Evolutionary conservation across 2,329 filamentous ascomycete species (phyloP), one percentile per base, ranked within the genome.

Genomic region (Hyphodiscus sp.): DNA sequence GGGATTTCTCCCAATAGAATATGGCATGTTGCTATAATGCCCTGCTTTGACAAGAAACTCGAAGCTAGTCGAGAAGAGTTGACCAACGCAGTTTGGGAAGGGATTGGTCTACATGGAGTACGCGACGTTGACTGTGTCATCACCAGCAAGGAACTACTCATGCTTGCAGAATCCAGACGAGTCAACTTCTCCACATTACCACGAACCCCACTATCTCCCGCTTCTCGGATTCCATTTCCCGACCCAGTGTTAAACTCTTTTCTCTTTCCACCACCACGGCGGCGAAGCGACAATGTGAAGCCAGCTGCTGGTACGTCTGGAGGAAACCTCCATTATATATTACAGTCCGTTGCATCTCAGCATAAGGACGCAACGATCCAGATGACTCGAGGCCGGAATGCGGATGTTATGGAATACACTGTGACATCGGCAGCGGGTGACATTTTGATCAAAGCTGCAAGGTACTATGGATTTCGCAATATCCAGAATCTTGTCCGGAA

Each of bases 21-120:
- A 68, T 99, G 92, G 89, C 92, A 97, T 70, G 72, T 97, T 50
- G 90, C 92, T 13, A 79, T 99, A 45, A 99, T 99, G 94, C 94
- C 94, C 19, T 99, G 94, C 70, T 97, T 99, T 69, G 94, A 99
- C 70, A 99, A 99, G 76, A 99, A 99, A 71, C 80, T 99, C 26
- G 94, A 99, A 73, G 94, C 94, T 7, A 95, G 91, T 63, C 85
- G 94, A 50, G 86, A 91, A 69, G 94, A 99, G 70, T 80, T 99
- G 41, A 97, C 91, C 0, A 87, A 92, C 67, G 73, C 79, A 7
- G 81, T 82, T 16, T 96, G 91, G 91, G 74, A 70, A 51, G 75
- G 70, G 42, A 73, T 73, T 50, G 75, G 72, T 15, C 75, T 73
- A 1, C 71, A 74, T 47, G 81, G 82, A 1, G 79, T 94, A 23